phyloP scores from a whole-genome alignment of 164 flowering plant genomes.

The Hamamelis virginiana region DNA sequence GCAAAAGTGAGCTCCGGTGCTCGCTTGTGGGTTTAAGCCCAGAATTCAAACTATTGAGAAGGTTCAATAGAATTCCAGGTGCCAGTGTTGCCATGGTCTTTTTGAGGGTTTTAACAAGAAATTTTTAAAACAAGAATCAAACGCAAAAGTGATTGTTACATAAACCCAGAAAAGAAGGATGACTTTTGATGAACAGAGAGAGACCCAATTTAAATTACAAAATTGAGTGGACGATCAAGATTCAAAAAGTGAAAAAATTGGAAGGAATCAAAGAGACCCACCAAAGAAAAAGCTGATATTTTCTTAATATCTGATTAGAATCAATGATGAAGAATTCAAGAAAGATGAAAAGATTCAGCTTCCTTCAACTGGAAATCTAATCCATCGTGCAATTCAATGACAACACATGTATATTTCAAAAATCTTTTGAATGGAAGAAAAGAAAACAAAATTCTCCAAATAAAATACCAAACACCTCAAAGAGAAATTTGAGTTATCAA shows the following conservation, averaged over 20 bases:
- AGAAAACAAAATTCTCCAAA: not conserved
- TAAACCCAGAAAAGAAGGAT: not conserved
- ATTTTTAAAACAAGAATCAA: not conserved
- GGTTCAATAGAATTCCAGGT: slow-evolving; percentile 84
- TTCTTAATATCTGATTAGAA: not conserved
- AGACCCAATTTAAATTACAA: not conserved
- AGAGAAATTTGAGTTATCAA: not conserved
- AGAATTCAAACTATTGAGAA: slow-evolving; percentile 69
- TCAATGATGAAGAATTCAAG: not conserved
- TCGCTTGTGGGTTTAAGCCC: slow-evolving; percentile 79
- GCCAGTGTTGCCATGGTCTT: slow-evolving; percentile 72
- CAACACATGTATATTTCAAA: not conserved
- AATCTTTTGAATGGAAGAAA: not conserved
- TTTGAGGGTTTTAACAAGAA: not conserved
- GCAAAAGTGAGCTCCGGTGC: slow-evolving; percentile 80
- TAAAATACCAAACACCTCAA: not conserved
- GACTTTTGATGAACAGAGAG: not conserved
- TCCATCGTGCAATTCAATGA: not conserved
- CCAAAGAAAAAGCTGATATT: not conserved
- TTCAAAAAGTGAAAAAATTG: too few species aligned
- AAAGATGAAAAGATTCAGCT: not conserved
- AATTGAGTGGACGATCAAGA: not conserved
- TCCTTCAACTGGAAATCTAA: too few species aligned
- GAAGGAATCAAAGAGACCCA: not conserved
- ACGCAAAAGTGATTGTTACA: not conserved